phyloP scores from a whole-genome alignment of 75 land plant species.

The Pinus taeda region DNA sequence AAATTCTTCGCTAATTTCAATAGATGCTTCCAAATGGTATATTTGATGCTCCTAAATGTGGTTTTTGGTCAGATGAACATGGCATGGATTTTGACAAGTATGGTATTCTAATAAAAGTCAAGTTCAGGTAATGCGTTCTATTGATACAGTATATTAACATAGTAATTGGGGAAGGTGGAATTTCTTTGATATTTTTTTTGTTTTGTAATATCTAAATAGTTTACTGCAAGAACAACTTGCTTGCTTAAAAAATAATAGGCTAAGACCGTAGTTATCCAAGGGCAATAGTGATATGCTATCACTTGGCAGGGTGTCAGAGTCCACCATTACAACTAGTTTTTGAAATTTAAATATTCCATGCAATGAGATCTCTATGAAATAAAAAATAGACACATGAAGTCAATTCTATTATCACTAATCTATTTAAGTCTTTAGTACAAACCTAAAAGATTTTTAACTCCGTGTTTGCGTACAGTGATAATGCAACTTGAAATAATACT shows the following conservation, averaged over 20 bases:
- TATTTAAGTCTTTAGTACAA: no score
- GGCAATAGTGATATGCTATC: not conserved
- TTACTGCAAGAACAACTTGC: not conserved
- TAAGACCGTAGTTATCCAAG: not conserved
- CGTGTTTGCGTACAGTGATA: no score
- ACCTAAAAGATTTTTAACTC: no score
- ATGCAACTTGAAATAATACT: no score
- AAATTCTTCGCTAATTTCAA: not conserved
- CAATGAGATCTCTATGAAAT: no score
- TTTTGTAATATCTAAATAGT: not conserved
- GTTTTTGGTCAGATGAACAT: conserved; percentile 75
- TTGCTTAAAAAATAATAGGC: not conserved
- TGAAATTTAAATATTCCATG: no score
- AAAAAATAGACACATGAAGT: no score
- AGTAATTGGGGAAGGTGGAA: not conserved
- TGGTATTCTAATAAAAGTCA: conserved; percentile 96
- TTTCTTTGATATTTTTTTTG: not conserved
- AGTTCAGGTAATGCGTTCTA: conserved; percentile 72
- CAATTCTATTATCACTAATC: no score
- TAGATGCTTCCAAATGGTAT: not conserved
- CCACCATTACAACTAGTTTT: no score
- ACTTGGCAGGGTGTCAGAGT: no score
- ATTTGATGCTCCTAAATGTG: not conserved
- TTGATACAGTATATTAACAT: conserved; percentile 2
- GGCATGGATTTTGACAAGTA: conserved; percentile 77